Base-by-base conservation (phyloP, 2,329 filamentous ascomycete species). In the Microcyclosporella mali region DNA sequence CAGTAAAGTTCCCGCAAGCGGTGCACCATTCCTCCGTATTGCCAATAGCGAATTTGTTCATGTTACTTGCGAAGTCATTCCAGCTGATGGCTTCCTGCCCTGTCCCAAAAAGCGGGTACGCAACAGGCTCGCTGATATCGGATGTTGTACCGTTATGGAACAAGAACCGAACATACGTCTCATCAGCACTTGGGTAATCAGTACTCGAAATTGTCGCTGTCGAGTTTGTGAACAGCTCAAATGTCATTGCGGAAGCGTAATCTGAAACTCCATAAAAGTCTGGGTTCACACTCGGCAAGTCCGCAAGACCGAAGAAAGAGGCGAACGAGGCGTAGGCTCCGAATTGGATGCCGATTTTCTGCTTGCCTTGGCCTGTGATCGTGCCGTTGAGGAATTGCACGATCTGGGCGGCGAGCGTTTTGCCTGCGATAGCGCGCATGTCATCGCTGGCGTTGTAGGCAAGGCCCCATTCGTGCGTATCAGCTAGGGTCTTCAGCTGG, bases 191-290 rank as follows among this genome's bases (percentile, higher is more conserved):
- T 3, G 62, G 61, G 43, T 56, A 58, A 3, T 45, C 53, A 6
- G 62, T 52, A 2, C 60, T 55, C 1, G 72, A 73, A 55, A 75
- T 73, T 2, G 57, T 55, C 0, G 61, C 57, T 2, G 59, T 57
- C 0, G 62, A 57, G 47, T 77, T 72, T 31, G 78, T 81, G 55
- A 80, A 75, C 16, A 74, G 75, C 70, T 95, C 89, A 62, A 94
- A 89, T 4, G 73, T 73, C 77, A 94, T 87, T 51, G 80, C 80
- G 2, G 82, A 84, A 4, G 88, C 88, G 58, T 95, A 95, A 67
- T 88, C 82, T n/a, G 83, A 80, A 10, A 95, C 70, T 41, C 85
- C 85, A 46, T 70, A 80, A 70, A 95, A 94, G 62, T 85, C 69
- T 1, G 66, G 53, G 45, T 72, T 77, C 2, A 68, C 73, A 10